These are phyloP conservation scores for Tulasnella sp. DNA, from an alignment of 768 basidiomycete species.

Conservation along the genomic window DNA sequence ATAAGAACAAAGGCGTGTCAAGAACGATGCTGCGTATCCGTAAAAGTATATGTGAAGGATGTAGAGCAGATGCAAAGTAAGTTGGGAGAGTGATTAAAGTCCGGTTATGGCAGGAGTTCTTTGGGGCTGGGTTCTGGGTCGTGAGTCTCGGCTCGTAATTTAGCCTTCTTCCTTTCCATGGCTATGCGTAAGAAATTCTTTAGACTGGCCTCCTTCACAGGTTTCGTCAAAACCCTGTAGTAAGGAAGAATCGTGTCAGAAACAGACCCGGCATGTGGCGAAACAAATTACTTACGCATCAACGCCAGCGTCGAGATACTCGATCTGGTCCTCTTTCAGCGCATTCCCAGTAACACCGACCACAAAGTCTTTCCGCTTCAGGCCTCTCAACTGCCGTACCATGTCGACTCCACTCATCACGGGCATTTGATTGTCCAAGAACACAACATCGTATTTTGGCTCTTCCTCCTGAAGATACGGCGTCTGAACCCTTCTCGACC, in stretches of 20 bases:
- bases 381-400: conserved; percentile 63
- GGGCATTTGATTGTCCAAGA: conserved; percentile 76
- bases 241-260: not conserved
- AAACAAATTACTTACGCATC: conserved; percentile 47
- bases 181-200: conserved; percentile 36
- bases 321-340: conserved; percentile 64
- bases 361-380: conserved; percentile 74
- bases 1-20: not conserved
- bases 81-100: not conserved
- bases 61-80: not conserved
- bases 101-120: not conserved
- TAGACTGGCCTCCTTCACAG: conserved; percentile 52
- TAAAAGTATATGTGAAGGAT: not conserved
- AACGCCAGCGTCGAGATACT: conserved; percentile 74
- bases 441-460: conserved; percentile 50
- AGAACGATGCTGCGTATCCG: not conserved
- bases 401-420: conserved; percentile 58
- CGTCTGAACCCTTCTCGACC: conserved; percentile 8
- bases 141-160: conserved; percentile 14
- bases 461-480: conserved; percentile 28
- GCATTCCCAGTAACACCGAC: conserved; percentile 56
- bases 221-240: conserved; percentile 69
- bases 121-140: not conserved
- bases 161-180: conserved; percentile 26
- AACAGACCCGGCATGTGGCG: not conserved